A percentile compares a stretch with the other conserved stretches of the same genome.
These are phyloP conservation scores for Colletotrichum echinochloae DNA, from an alignment of 2,329 filamentous ascomycete species.

Conservation along the genomic window DNA sequence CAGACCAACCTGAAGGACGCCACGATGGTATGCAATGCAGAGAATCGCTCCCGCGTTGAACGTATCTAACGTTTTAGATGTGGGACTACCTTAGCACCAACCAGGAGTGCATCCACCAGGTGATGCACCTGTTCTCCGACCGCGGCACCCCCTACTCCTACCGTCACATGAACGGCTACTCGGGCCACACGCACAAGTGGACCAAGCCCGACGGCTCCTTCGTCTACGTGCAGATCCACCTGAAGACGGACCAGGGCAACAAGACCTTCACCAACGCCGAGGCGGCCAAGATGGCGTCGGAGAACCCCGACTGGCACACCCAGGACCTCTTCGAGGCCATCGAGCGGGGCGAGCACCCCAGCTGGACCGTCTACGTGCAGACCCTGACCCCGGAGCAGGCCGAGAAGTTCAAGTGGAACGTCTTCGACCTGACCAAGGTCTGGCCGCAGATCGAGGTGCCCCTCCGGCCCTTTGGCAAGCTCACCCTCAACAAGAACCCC, in stretches of 20 bases:
- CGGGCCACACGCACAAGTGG: slow-evolving; percentile 73
- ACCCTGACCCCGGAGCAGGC: slow-evolving; percentile 71
- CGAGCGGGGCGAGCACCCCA: slow-evolving; percentile 68
- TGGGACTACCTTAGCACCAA: slow-evolving; percentile 65
- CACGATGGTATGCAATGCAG: slow-evolving; percentile 62
- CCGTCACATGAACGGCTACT: slow-evolving; percentile 76
- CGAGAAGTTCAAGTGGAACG: slow-evolving; percentile 70
- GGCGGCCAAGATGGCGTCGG: slow-evolving; percentile 63
- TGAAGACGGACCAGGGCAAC: slow-evolving; percentile 72
- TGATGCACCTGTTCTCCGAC: slow-evolving; percentile 76
- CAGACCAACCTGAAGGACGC: slow-evolving; percentile 78
- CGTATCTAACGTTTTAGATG: slow-evolving; percentile 8
- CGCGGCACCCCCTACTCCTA: slow-evolving; percentile 74
- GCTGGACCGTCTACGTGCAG: slow-evolving; percentile 75
- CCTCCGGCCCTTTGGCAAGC: slow-evolving; percentile 68
- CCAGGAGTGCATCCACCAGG: slow-evolving; percentile 72
- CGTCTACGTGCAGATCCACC: slow-evolving; percentile 74
- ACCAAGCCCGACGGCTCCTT: slow-evolving; percentile 74
- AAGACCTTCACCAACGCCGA: slow-evolving; percentile 70
- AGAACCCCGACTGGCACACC: slow-evolving; percentile 72
- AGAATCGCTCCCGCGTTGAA: too few species aligned
- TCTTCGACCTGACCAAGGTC: slow-evolving; percentile 78
- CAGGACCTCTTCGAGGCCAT: slow-evolving; percentile 75
- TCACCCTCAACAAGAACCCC: slow-evolving; percentile 74
- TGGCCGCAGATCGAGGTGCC: slow-evolving; percentile 75